Evolutionary conservation across 352 stramenopile genomes (phyloP), one percentile per base, ranked within the genome.

Genomic region (Pythium monospermum): DNA sequence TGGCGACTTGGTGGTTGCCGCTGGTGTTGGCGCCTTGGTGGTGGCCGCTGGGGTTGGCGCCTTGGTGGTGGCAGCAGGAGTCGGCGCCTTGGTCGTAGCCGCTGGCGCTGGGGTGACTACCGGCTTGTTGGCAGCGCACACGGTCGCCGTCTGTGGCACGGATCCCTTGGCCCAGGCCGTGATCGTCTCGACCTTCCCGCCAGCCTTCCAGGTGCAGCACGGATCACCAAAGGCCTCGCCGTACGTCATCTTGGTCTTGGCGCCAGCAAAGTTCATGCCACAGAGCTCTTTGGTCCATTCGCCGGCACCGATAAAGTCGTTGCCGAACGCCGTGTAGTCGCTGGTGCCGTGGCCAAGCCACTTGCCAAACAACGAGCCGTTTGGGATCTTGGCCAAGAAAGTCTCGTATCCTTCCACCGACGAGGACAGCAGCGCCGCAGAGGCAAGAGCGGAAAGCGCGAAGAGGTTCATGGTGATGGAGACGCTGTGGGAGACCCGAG

Each of bases 301-400:
- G n/a, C 36, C 36, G 25, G 21, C 22, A 21, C 33, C 38, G 28
- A 32, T 42, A n/a, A 53, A 53, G 35, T 53, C 46, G 4, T 48
- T 47, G 38, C 36, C 48, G 27, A 56, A 56, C 23, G 16, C 15
- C 6, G 48, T 56, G 48, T 56, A 56, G 36, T n/a, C 26, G 13
- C 23, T 18, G 18, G 22, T 31, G 4, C 26, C 41, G 37, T 56
- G 48, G 48, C 48, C 48, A 10, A 56, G 36, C 48, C 38, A 48
- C 48, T 48, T 56, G 48, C 48, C 48, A 27, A 56, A 56, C 23
- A 39, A 15, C 3, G 37, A 48, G 18, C 48, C 48, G 48, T 56
- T 56, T 11, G 48, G 48, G 48, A 56, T 56, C 48, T 56, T 46
- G 27, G 48, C 37, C 25, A 56, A 30, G 37, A 56, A 56, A 36